Percentiles rank a stretch among this genome's conserved stretches.
Conservation (phyloP, 2,329 filamentous ascomycete genomes). For the Zasmidium cellare region DNA sequence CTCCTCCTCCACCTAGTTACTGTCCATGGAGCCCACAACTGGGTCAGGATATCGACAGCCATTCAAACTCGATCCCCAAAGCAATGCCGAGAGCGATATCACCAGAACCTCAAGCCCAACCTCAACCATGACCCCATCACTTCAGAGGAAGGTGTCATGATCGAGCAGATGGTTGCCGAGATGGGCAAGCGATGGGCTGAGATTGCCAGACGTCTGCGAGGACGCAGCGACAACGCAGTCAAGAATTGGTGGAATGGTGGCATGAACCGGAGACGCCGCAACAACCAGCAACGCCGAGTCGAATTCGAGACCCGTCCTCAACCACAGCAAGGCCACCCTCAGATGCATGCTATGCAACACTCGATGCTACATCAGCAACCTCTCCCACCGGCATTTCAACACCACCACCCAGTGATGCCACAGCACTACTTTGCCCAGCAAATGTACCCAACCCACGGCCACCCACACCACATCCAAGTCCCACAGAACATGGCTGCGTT, state of each 20-base stretch:
- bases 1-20: constrained; percentile 70
- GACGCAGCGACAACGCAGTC: constrained; percentile 89
- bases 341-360: constrained; percentile 25
- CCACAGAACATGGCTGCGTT: constrained; percentile 30
- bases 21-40: constrained; percentile 76
- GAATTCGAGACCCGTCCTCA: constrained; percentile 34
- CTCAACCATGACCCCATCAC: constrained; percentile 76
- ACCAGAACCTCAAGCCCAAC: constrained; percentile 88
- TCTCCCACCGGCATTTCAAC: constrained; percentile 26
- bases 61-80: constrained; percentile 82
- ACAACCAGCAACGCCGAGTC: constrained; percentile 36
- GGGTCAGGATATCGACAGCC: constrained; percentile 79
- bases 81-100: constrained; percentile 91
- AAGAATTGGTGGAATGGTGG: constrained; percentile 99
- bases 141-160: constrained; percentile 71
- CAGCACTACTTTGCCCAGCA: constrained; percentile 28
- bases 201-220: constrained; percentile 77
- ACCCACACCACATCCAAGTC: constrained; percentile 33
- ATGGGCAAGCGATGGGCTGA: constrained; percentile 92
- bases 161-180: constrained; percentile 73
- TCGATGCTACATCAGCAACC: constrained; percentile 24
- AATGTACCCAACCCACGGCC: constrained; percentile 22
- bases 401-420: constrained; percentile 19
- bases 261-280: constrained; percentile 71
- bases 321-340: constrained; percentile 22